A percentile compares a stretch with the other conserved stretches of the same genome.
phyloP scores from a whole-genome alignment of 306 rosid genomes.

The Glycine latifolia region DNA sequence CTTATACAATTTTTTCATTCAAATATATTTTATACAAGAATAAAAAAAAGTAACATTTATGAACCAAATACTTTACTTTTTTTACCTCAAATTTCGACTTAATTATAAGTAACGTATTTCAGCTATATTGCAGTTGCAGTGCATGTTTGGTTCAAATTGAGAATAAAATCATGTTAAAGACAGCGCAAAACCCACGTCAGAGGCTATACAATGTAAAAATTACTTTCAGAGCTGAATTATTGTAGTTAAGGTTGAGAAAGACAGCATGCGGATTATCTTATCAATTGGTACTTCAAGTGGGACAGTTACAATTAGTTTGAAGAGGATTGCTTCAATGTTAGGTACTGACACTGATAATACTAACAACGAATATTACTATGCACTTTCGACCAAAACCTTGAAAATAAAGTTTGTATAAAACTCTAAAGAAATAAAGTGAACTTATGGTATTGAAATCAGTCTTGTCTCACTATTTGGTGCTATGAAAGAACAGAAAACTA shows the following conservation, averaged over 20 bases:
- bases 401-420: not conserved
- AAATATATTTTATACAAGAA: not conserved
- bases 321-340: constrained; percentile 7
- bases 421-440: not conserved
- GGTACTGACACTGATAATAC: constrained; percentile 18
- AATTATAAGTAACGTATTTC: not conserved
- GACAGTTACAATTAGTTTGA: not conserved
- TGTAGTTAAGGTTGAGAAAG: not conserved
- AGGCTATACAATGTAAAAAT: not conserved
- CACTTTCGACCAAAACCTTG: not conserved
- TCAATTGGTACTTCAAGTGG: not conserved
- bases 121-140: too few relatives aligned
- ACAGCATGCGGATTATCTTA: not conserved
- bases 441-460: not conserved
- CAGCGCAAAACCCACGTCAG: too few relatives aligned
- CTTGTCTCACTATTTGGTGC: not conserved
- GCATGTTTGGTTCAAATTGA: too few relatives aligned
- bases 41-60: not conserved
- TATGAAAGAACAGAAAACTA: not conserved
- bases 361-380: not conserved
- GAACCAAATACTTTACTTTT: not conserved
- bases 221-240: not conserved
- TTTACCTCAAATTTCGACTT: not conserved
- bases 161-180: too few relatives aligned
- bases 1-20: not conserved